phyloP scores from a whole-genome alignment of 345 rosid genomes.

The Pugionium cornutum region DNA sequence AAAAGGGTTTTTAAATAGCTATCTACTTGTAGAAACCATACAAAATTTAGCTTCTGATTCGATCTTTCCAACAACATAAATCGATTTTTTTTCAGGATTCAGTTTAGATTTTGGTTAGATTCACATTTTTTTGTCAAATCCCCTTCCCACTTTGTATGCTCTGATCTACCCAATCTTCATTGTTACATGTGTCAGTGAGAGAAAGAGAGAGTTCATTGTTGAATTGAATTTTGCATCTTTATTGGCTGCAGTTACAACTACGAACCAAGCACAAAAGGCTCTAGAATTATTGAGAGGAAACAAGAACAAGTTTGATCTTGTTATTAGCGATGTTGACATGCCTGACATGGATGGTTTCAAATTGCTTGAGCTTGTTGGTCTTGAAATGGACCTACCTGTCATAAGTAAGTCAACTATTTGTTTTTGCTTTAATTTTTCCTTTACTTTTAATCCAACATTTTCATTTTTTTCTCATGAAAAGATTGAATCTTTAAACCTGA shows the following conservation, averaged over 20 bases:
- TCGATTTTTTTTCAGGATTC: neutral
- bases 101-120: constrained; percentile 20
- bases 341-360: constrained; percentile 99
- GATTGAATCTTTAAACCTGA: no score
- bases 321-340: constrained; percentile 97
- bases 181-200: constrained; percentile 11
- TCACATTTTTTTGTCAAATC: neutral
- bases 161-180: constrained; percentile 14
- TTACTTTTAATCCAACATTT: neutral
- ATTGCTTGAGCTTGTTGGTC: constrained; percentile 91
- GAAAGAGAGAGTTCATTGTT: constrained; percentile 13
- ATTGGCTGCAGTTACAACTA: constrained; percentile 68
- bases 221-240: constrained; percentile 26
- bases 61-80: constrained; percentile 1
- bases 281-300: constrained; percentile 70
- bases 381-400: constrained; percentile 99
- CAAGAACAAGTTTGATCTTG: constrained; percentile 89
- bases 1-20: neutral
- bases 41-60: constrained; percentile 13
- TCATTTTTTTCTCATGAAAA: neutral
- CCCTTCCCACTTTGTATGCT: neutral
- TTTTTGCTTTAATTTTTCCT: neutral
- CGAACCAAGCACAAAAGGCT: constrained; percentile 86
- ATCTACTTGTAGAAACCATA: constrained; percentile 8
- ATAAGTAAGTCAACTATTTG: constrained; percentile 63